Evolutionary conservation across 176 grass and related monocot species (phyloP).

Genomic region (Pontederia paniculata): DNA sequence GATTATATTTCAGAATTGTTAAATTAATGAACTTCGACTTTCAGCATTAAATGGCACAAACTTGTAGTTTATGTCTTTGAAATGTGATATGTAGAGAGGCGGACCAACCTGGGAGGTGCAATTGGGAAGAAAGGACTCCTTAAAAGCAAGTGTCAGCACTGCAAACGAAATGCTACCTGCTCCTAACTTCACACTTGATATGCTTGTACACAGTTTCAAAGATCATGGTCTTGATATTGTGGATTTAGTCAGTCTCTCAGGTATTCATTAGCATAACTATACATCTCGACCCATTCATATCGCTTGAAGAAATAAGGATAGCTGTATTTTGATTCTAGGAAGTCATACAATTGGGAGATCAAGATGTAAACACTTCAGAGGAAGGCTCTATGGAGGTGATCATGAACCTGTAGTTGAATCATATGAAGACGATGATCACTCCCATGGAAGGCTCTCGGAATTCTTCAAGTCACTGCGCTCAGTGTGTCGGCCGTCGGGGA

Average conservation of each 20-base stretch:
- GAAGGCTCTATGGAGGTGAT: constrained; percentile 21
- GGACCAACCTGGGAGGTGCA: constrained; percentile 33
- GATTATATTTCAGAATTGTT: too few relatives aligned
- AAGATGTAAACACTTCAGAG: constrained; percentile 37
- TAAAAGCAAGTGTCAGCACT: constrained; percentile 28
- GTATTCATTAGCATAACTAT: constrained; percentile 11
- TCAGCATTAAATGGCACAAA: too few relatives aligned
- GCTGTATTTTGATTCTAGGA: constrained; percentile 11
- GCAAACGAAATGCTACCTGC: constrained; percentile 31
- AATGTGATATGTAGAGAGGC: constrained; percentile 27
- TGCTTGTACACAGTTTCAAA: constrained; percentile 38
- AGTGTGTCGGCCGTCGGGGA: constrained; percentile 20
- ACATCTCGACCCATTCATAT: constrained; percentile 2
- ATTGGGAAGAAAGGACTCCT: constrained; percentile 43
- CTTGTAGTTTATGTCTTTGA: neutral
- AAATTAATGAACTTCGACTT: too few relatives aligned
- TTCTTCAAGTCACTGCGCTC: constrained; percentile 26
- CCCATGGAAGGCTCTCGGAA: neutral
- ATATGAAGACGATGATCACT: constrained; percentile 10
- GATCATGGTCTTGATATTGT: constrained; percentile 43
- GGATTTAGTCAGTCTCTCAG: constrained; percentile 46
- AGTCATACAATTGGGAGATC: constrained; percentile 44
- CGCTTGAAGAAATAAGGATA: neutral
- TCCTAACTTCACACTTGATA: constrained; percentile 39
- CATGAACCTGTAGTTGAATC: constrained; percentile 16